These are phyloP conservation scores for Arachis hypogaea DNA, from an alignment of 306 rosid species.

Conservation along the genomic window DNA sequence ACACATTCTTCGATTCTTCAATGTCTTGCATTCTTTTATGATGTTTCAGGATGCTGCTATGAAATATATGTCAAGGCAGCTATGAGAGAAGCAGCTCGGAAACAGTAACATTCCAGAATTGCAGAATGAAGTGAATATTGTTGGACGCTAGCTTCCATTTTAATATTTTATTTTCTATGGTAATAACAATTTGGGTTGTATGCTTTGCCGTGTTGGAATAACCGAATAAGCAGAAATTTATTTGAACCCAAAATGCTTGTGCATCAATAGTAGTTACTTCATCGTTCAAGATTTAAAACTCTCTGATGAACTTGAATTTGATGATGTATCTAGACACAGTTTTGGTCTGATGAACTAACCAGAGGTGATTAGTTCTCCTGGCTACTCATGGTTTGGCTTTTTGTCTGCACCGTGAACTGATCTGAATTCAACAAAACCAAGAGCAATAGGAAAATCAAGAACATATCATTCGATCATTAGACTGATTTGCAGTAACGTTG, in stretches of 20 bases:
- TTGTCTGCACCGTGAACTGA: no score
- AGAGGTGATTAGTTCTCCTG: no score
- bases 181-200: slow-evolving; percentile 28
- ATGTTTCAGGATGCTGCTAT: slow-evolving; percentile 72
- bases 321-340: no score
- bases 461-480: no score
- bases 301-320: slow-evolving; percentile 1
- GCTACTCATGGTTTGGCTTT: no score
- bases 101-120: slow-evolving; percentile 40
- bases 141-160: slow-evolving; percentile 27
- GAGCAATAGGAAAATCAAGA: no score
- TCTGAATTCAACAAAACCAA: no score
- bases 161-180: slow-evolving; percentile 22
- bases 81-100: slow-evolving; percentile 60
- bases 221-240: neutral
- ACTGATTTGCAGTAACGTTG: no score
- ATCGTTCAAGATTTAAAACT: slow-evolving; percentile 4
- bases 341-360: no score
- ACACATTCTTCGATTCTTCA: neutral
- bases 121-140: slow-evolving; percentile 38
- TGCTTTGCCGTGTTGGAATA: slow-evolving; percentile 42
- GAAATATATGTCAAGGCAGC: slow-evolving; percentile 70
- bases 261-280: slow-evolving; percentile 15
- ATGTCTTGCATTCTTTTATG: slow-evolving; percentile 29
- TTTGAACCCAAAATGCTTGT: slow-evolving; percentile 36